Percentiles rank a stretch among this genome's conserved stretches.
These are phyloP conservation scores for Hypoxylon rickii DNA, from an alignment of 495 filamentous ascomycete species.

Conservation along the genomic window DNA sequence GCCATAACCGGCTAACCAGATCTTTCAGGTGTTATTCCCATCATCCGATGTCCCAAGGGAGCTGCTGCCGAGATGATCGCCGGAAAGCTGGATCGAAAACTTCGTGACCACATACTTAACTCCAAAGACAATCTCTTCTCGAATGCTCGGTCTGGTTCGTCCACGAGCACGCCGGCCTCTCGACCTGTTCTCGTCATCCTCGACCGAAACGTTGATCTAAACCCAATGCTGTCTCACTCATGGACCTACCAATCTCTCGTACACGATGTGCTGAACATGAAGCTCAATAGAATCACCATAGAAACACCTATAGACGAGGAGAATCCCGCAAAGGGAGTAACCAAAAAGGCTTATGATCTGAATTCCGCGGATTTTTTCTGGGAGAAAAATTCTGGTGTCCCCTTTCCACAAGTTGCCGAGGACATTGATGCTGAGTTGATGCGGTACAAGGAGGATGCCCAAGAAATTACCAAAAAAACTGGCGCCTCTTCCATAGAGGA, in stretches of 20 bases:
- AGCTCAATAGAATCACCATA: slow-evolving; percentile 94
- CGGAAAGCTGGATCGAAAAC: slow-evolving; percentile 89
- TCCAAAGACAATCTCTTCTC: slow-evolving; percentile 91
- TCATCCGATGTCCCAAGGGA: slow-evolving; percentile 89
- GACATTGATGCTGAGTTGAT: slow-evolving; percentile 92
- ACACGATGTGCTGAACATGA: slow-evolving; percentile 92
- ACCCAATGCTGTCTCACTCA: slow-evolving; percentile 98
- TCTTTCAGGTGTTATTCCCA: slow-evolving; percentile 76
- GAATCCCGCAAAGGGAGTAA: slow-evolving; percentile 69
- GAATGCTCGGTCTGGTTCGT: slow-evolving; percentile 44
- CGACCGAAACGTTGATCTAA: slow-evolving; percentile 92
- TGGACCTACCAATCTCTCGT: slow-evolving; percentile 99
- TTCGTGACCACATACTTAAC: slow-evolving; percentile 95
- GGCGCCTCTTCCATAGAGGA: slow-evolving; percentile 93
- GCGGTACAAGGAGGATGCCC: slow-evolving; percentile 93
- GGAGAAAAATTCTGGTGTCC: slow-evolving; percentile 87
- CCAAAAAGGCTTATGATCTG: slow-evolving; percentile 87
- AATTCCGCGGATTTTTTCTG: slow-evolving; percentile 96
- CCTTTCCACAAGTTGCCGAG: slow-evolving; percentile 96
- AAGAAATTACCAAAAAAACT: slow-evolving; percentile 92
- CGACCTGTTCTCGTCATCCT: slow-evolving; percentile 86
- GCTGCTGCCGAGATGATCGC: slow-evolving; percentile 94
- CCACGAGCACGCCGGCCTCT: slow-evolving; percentile 63
- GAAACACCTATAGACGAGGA: slow-evolving; percentile 78
- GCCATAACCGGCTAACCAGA: slow-evolving; percentile 13